Base-by-base conservation (phyloP, 345 rosid genomes). In the Brassica rapa region DNA sequence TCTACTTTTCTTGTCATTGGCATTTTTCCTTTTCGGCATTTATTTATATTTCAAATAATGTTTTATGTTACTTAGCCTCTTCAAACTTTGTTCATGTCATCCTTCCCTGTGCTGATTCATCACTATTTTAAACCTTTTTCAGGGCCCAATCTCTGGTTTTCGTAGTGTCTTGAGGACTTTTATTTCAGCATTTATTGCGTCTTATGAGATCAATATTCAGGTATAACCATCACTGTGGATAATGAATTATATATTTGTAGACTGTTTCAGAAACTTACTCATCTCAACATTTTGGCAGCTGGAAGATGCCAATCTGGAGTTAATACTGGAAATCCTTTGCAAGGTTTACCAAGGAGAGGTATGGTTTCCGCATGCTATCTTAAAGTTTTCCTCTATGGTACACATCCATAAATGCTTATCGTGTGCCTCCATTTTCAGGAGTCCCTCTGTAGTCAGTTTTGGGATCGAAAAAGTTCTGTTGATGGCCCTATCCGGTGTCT, bases 401-500 rank as follows among this genome's bases (percentile, higher is more conserved):
- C 62, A 12, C 55, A 68, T 74, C 60, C 68, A 49, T 75, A 80
- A 85, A 57, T 77, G 66, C 68, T 37, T 66, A 80, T 82, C 71
- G 66, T 35, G 71, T 60, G 39, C 70, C 66, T 80, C 55, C 35
- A 78, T 51, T 68, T 76, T 75, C 83, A 94, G 98, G 99, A 95
- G 84, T 89, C 94, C 65, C 98, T 95, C 66, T 94, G 99, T 83
- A 82, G 76, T 85, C 99, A 95, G 79, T 95, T 95, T 83, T 95
- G 99, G 99, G 98, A 95, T 82, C 86, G 81, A 81, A 88, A 84
- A 74, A 95, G 99, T 83, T 91, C 86, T 81, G 85, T 93, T 63
- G 98, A 95, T 65, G 98, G 99, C 70, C 99, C 99, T 71, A 87
- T 95, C 68, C 92, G 96, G 32, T 91, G 98, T 84, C 89, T 95